A percentile compares a stretch with the other conserved stretches of the same genome.
phyloP scores from a whole-genome alignment of 1,284 basidiomycete species.

The Malassezia slooffiae region DNA sequence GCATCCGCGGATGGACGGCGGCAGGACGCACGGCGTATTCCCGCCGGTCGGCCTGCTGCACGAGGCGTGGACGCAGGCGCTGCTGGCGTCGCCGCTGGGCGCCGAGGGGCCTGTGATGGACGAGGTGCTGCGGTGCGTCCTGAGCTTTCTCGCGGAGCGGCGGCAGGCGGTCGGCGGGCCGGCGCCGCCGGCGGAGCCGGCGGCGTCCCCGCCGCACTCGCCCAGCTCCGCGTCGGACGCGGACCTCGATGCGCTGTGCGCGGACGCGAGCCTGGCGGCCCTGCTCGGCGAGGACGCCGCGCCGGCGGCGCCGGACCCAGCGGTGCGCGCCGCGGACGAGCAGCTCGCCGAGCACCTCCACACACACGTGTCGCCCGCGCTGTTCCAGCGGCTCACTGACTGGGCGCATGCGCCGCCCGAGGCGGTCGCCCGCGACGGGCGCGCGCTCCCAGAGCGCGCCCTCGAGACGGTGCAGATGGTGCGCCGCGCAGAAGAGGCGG shows the following conservation, averaged over 20 bases:
- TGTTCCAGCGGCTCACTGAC: conserved; percentile 56
- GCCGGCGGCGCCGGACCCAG: conserved; percentile 42
- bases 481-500: conserved; percentile 39
- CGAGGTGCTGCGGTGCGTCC: conserved; percentile 56
- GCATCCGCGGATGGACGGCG: too few species aligned
- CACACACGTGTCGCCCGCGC: conserved; percentile 53
- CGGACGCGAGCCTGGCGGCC: conserved; percentile 49
- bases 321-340: conserved; percentile 28
- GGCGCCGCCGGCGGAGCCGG: background rate
- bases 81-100: conserved; percentile 55
- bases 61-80: conserved; percentile 57
- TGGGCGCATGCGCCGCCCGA: conserved; percentile 18
- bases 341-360: conserved; percentile 52
- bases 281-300: conserved; percentile 21
- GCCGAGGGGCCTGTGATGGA: conserved; percentile 53
- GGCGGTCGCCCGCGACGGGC: too few species aligned
- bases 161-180: conserved; percentile 24
- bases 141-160: conserved; percentile 59
- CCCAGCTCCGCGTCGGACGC: conserved; percentile 35
- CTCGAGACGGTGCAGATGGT: conserved; percentile 18
- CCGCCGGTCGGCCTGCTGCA: conserved; percentile 60
- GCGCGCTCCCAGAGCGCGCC: too few species aligned
- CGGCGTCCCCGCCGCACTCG: background rate
- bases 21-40: too few species aligned
- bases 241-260: conserved; percentile 50